Conservation (phyloP, 805 yeast genomes). For the Saccharomycopsis sp. region DNA sequence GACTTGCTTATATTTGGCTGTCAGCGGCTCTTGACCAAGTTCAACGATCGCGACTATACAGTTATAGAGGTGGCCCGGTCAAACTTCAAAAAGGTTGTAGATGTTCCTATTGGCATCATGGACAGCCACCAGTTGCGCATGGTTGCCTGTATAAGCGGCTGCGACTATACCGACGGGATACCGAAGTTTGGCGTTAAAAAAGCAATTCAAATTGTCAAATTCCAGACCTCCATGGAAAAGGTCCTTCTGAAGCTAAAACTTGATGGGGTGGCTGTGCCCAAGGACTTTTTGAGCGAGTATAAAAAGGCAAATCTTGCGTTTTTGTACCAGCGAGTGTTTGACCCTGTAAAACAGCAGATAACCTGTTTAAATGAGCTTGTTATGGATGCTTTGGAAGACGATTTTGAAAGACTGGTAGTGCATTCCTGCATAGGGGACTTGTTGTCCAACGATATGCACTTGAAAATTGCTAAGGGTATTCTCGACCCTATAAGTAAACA, state of each 20-base stretch:
- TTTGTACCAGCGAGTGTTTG: conserved; percentile 76
- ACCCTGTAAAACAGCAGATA: conserved; percentile 47
- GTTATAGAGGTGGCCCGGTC: conserved; percentile 64
- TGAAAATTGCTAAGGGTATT: conserved; percentile 54
- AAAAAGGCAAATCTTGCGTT: conserved; percentile 71
- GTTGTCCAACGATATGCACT: conserved; percentile 40
- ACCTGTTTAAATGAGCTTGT: conserved; percentile 56
- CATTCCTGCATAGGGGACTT: conserved; percentile 32
- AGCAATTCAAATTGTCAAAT: conserved; percentile 56
- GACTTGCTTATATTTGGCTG: conserved; percentile 90
- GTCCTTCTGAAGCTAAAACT: conserved; percentile 52
- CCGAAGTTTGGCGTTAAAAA: conserved; percentile 73
- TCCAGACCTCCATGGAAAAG: conserved; percentile 45
- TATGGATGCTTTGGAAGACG: conserved; percentile 20
- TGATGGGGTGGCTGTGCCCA: conserved; percentile 52
- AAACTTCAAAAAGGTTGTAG: conserved; percentile 43
- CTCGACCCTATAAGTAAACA: conserved; percentile 57
- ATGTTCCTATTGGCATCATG: conserved; percentile 42
- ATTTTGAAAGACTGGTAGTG: conserved; percentile 27
- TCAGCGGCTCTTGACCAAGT: conserved; percentile 63
- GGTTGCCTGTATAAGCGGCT: conserved; percentile 88
- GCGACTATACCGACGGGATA: conserved; percentile 90
- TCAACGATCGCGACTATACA: conserved; percentile 54
- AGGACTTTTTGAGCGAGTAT: conserved; percentile 52
- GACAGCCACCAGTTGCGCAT: conserved; percentile 54